These are phyloP conservation scores for Neohortaea acidophila DNA, from an alignment of 495 filamentous ascomycete species.

Conservation along the genomic window DNA sequence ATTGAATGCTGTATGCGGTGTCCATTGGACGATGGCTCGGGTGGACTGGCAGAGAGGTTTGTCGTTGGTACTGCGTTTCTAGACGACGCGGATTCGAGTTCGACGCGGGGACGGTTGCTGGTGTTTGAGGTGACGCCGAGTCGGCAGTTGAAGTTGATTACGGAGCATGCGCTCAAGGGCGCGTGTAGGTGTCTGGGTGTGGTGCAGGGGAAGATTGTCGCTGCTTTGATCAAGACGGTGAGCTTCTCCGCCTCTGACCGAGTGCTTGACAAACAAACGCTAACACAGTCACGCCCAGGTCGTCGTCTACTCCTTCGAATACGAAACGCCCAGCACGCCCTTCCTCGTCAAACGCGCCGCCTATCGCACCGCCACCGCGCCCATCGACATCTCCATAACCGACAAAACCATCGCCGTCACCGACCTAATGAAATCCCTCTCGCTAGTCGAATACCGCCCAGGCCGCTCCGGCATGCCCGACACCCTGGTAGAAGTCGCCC, in stretches of 20 bases:
- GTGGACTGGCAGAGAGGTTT: conserved; percentile 52
- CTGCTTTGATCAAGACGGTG: conserved; percentile 74
- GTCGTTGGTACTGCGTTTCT: conserved; percentile 74
- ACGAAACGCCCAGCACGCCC: conserved; percentile 19
- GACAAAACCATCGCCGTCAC: conserved; percentile 61
- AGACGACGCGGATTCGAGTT: conserved; percentile 36
- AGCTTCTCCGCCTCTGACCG: conserved; percentile 14
- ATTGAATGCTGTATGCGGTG: conserved; percentile 74
- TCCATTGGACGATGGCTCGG: conserved; percentile 49
- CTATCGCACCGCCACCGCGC: conserved; percentile 71
- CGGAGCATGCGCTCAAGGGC: conserved; percentile 49
- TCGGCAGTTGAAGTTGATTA: conserved; percentile 50
- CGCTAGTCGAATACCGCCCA: conserved; percentile 48
- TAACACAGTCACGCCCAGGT: conserved; percentile 16
- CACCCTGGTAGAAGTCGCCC: conserved; percentile 53
- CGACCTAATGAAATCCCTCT: conserved; percentile 88
- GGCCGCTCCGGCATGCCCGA: conserved; percentile 29
- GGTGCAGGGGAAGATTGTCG: conserved; percentile 64
- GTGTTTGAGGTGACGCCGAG: conserved; percentile 69
- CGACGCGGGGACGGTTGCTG: conserved; percentile 59
- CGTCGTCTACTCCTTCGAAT: conserved; percentile 29
- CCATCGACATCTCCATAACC: conserved; percentile 59
- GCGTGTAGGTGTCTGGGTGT: conserved; percentile 64
- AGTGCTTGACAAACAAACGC: not conserved
- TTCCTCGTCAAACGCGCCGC: conserved; percentile 49